Base-by-base conservation (phyloP, 2,329 filamentous ascomycete species). In the Xylariaceae sp. region DNA sequence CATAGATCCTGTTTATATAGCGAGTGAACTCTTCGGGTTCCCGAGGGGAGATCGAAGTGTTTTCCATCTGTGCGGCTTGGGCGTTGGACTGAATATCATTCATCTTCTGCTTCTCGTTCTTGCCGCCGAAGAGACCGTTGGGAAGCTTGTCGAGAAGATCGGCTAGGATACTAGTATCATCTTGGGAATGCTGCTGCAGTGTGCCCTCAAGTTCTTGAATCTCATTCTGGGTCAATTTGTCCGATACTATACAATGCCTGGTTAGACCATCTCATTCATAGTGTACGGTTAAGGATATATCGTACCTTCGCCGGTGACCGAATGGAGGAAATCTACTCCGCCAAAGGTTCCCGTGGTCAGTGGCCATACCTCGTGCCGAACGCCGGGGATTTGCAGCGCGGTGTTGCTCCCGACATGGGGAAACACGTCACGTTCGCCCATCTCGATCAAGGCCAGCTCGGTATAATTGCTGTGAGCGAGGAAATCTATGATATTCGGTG, bases 391-490 rank as follows among this genome's bases (percentile, higher is more conserved):
- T 43, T 82, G 76, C 26, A 96, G 75, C 65, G 76, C 75, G n/a
- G 90, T 90, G 63, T 81, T 74, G 54, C 84, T 79, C 34, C 92
- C 92, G 51, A 94, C 89, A 66, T 96, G 91, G 22, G 92, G 89
- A 70, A 96, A 96, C 55, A 96, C 74, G 56, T 88, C 81, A 5
- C 74, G 76, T 71, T 94, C 90, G 48, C 90, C 91, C 65, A 96
- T 73, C 70, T 96, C 91, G 63, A 94, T 91, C 45, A 96, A 78
- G 54, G 88, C 89, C 54, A 96, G 81, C 70, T 96, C 92, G 13
- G 80, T 84, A 72, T 95, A 96, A 77, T 96, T 96, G 69, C 89
- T 95, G 73, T 96, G 92, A 15, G 92, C 92, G 50, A 91, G 86
- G 74, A 86, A 97, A 68, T 96, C 92, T 82, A 34, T 36, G 42